Base-by-base conservation (phyloP, 2,329 filamentous ascomycete species). In the Cladosporium sp. region DNA sequence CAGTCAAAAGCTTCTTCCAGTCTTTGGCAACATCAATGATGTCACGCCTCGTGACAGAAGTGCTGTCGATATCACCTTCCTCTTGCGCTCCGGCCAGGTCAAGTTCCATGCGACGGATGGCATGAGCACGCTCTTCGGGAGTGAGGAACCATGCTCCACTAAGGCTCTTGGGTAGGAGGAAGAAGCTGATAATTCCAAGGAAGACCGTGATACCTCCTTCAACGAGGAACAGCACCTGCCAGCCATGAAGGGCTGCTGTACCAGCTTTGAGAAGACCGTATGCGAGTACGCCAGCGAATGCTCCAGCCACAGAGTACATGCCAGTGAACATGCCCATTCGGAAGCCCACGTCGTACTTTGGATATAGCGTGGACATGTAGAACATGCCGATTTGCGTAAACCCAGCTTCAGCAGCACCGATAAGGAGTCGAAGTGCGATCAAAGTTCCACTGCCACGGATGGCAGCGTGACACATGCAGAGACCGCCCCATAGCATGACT, bases 351-450 rank as follows among this genome's bases (percentile, higher is more conserved):
- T 36, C 32, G 20, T 45, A 36, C 42, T 45, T 45, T 3, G 42
- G 30, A 18, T 45, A 36, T 12, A 45, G 30, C 8, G 42, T 45
- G 11, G 42, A 45, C 20, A 45, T 35, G 32, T 45, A 45, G 20
- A 45, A 36, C 41, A 45, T 45, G 11, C 42, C 42, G 19, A 45
- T 45, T 20, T 45, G 42, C 6, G 41, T 43, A 13, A 43, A 43
- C 3, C 29, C 41, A 32, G 41, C 41, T 16, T 43, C 41, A 3
- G 41, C 41, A n/a, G 29, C 41, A 19, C 41, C 41, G 13, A 43
- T 43, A n/a, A 43, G 18, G 7, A 43, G 5, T 20, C 41, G 18
- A 7, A 43, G 16, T 8, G 41, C 41, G 12, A 43, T 43, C 12
- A 43, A 29, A 29, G 41, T 35, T 35, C 27, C 41, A 8, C 22